Evolutionary conservation across 768 basidiomycete genomes (phyloP), one percentile per base, ranked within the genome.

Genomic region (Pulveroboletus sp.): DNA sequence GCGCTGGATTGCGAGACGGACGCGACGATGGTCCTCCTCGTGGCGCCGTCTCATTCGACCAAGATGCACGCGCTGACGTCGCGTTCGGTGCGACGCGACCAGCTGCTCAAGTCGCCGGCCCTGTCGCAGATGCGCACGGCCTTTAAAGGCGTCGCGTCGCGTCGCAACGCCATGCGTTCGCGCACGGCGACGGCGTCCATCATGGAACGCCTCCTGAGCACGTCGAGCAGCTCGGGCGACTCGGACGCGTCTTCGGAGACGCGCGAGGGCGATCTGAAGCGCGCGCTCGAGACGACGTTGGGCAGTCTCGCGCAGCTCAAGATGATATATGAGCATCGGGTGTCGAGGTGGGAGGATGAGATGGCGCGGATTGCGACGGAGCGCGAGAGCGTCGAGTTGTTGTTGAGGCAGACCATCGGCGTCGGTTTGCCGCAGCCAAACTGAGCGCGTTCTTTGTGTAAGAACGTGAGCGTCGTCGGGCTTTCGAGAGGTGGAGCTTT

Each of bases 1-100:
- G 76, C 76, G 27, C 69, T 91, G 26, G 88, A 90, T 68, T 76
- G 86, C 37, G 85, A 89, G 64, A 91, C 89, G 4, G 89, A 90
- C 56, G 76, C 87, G 10, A 89, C 86, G 0, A 76, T 91, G 71
- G 67, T 90, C 22, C 68, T 91, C 0, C 69, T 91, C 22, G 87
- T 87, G 5, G 78, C 87, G 0, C 89, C 88, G 0, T 81, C 86
- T 2, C 87, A 90, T 60, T 74, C 82, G 12, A 81, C 78, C 14
- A 85, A 84, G 57, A 61, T 86, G 6, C 78, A 86, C 54, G 63
- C 79, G 4, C 63, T 87, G 22, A 79, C 77, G 3, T 89, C 86
- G 22, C 81, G 89, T 8, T 77, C 83, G 1, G 76, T 90, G 41
- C 81, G 85, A 19, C 77, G 86, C 14, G 76, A 82, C 36, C 61